Base-by-base conservation (phyloP, 75 land plant species). In the Ceratopteris richardii region DNA sequence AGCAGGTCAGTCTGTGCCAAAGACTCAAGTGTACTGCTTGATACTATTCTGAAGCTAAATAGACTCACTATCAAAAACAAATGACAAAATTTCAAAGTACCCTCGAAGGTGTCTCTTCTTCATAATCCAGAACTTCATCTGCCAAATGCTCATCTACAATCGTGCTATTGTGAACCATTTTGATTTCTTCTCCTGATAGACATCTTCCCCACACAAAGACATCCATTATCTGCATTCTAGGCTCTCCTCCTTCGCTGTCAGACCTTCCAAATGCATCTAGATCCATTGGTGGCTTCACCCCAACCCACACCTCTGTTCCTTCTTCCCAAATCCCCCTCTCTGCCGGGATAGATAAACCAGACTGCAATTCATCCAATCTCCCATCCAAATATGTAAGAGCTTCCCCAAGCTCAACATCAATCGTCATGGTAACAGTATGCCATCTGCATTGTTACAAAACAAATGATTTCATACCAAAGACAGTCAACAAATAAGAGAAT, bases 201-300 rank as follows among this genome's bases (percentile, higher is more conserved):
- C 88, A 87, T 66, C 89, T 83, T 59, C 93, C 93, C 99, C 99
- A 95, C 1, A 95, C 41, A 51, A 95, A 84, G 42, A 85, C 88
- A 80, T 95, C 99, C 99, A 95, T 95, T 55, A 92, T 78, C 52
- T 87, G 97, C 92, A 90, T 87, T 63, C 95, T 84, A 7, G 89
- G 77, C 31, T 95, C 99, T 62, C 72, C 70, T 58, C 97, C 97
- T 82, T 95, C 99, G 77, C 97, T 90, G 66, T 95, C 99, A 47
- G 99, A 95, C 57, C 99, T 80, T 44, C 97, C 99, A 77, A 95
- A 95, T 46, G 92, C 93, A 77, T 95, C 97, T 63, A 87, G 70
- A 78, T 95, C 99, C 56, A 77, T 80, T 4, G 99, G 97, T 54
- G 99, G 99, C 60, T 82, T 78, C 31, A 63, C 66, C 24, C 99